Evolutionary conservation across 441 rosid genomes (phyloP).

Genomic region (Cnidoscolus chayamansa): DNA sequence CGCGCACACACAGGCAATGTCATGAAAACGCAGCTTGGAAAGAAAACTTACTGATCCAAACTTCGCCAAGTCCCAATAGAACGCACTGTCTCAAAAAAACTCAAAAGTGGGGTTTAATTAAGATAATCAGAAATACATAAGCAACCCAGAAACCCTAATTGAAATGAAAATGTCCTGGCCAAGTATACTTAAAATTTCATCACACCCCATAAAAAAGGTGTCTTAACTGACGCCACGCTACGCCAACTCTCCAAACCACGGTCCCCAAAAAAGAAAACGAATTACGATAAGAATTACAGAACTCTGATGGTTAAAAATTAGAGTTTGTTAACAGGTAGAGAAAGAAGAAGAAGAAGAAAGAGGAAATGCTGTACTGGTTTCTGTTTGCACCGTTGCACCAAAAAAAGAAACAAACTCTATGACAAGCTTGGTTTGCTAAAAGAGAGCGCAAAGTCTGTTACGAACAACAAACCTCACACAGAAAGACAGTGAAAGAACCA

Average conservation of each 20-base stretch:
- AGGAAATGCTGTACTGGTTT: neutral
- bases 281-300: neutral
- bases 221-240: neutral
- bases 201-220: neutral
- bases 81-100: neutral
- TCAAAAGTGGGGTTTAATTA: conserved; percentile 7
- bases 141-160: conserved; percentile 9
- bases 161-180: neutral
- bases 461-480: neutral
- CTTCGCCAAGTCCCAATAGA: neutral
- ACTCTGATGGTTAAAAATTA: neutral
- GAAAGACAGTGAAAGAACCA: neutral
- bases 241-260: neutral
- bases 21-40: neutral
- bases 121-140: neutral
- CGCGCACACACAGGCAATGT: neutral
- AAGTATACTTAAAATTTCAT: conserved; percentile 9
- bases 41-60: conserved; percentile 11
- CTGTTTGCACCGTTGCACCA: neutral
- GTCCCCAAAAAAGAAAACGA: neutral
- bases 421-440: conserved; percentile 4
- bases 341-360: neutral
- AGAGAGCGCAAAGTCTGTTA: conserved; percentile 22
- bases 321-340: neutral
- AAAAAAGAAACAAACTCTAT: conserved; percentile 3